A percentile compares a stretch with the other conserved stretches of the same genome.
Evolutionary conservation across 202 grass and related monocot genomes (phyloP).

Genomic region (Schoenoplectus triqueter): DNA sequence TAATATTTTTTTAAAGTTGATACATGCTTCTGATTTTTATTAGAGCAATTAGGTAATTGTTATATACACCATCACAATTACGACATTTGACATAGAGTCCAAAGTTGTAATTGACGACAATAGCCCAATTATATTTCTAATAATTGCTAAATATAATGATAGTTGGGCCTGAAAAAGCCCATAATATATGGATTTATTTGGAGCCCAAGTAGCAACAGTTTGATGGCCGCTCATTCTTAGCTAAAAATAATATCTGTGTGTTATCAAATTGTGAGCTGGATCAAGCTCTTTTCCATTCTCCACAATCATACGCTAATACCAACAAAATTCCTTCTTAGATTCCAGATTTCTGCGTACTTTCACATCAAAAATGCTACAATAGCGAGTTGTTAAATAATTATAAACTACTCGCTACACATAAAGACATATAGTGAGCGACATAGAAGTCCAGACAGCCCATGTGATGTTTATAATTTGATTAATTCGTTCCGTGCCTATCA

Average conservation of each 20-base stretch:
- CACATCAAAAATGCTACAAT: not conserved
- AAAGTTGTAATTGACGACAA: too few species aligned
- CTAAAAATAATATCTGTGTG: slow-evolving; percentile 26
- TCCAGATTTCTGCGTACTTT: not conserved
- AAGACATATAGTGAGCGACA: too few species aligned
- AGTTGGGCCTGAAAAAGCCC: not conserved
- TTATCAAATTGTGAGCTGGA: slow-evolving; percentile 19
- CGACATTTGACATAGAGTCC: too few species aligned
- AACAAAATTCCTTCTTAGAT: slow-evolving; percentile 14
- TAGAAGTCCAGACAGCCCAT: not conserved
- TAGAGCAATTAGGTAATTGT: too few species aligned
- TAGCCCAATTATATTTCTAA: too few species aligned
- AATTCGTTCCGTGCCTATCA: slow-evolving; percentile 1
- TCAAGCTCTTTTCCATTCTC: slow-evolving; percentile 7
- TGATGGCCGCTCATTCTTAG: not conserved
- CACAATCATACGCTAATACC: not conserved
- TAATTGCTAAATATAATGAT: too few species aligned
- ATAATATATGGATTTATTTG: not conserved
- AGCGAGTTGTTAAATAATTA: not conserved
- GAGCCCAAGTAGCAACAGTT: not conserved
- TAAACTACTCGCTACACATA: not conserved
- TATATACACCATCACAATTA: too few species aligned
- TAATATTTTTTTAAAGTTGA: too few species aligned
- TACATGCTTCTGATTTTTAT: too few species aligned
- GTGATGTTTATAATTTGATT: not conserved